Evolutionary conservation across 176 grass and related monocot species (phyloP).

Genomic region (Raddia distichophylla): DNA sequence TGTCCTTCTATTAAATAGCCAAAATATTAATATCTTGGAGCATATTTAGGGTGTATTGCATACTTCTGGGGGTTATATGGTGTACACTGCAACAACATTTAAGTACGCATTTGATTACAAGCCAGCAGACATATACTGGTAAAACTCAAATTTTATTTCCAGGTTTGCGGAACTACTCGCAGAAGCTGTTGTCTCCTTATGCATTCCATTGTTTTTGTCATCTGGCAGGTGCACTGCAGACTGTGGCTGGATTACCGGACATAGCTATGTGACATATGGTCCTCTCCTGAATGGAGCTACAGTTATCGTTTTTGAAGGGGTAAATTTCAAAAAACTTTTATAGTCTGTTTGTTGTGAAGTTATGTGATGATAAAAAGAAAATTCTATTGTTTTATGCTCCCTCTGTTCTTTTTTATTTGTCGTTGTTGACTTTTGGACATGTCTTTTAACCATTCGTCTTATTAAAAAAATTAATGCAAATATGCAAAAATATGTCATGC

Average conservation of each 20-base stretch:
- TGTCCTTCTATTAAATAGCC: neutral
- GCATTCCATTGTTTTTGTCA: constrained; percentile 33
- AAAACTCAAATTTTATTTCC: constrained; percentile 38
- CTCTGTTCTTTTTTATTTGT: too few relatives aligned
- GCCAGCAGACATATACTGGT: constrained; percentile 93
- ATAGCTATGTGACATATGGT: constrained; percentile 85
- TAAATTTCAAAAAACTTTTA: constrained; percentile 48
- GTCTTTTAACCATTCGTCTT: too few relatives aligned
- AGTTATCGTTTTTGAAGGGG: constrained; percentile 83
- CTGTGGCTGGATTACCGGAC: constrained; percentile 90
- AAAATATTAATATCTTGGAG: constrained; percentile 43
- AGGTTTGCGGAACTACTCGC: constrained; percentile 12
- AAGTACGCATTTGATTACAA: constrained; percentile 99
- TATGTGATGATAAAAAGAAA: constrained; percentile 20
- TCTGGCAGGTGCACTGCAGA: constrained; percentile 81
- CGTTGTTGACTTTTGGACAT: too few relatives aligned
- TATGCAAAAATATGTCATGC: too few relatives aligned
- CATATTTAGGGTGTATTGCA: constrained; percentile 84
- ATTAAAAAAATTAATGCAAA: too few relatives aligned
- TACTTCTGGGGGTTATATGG: constrained; percentile 98
- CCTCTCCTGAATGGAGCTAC: constrained; percentile 86
- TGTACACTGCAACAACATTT: constrained; percentile 94
- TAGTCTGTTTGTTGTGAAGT: constrained; percentile 7
- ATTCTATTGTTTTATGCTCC: neutral
- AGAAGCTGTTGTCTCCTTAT: constrained; percentile 25